Conservation (phyloP, 1,284 basidiomycete genomes). For the Pseudozyma flocculosa region DNA sequence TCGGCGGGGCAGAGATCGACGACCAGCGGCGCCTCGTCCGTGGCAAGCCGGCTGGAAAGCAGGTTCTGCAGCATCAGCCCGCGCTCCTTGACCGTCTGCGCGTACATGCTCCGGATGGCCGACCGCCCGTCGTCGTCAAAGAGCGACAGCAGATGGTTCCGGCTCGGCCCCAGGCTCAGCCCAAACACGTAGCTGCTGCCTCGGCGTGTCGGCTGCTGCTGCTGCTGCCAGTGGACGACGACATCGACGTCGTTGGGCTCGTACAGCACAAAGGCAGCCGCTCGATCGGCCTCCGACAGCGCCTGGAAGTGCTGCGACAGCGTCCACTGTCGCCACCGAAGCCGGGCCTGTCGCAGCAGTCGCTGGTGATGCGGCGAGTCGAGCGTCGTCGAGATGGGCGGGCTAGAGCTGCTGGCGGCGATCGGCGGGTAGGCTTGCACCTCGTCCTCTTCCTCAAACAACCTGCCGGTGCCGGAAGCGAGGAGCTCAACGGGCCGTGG, state of each 20-base stretch:
- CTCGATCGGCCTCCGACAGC: constrained; percentile 8
- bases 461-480: neutral
- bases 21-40: constrained; percentile 15
- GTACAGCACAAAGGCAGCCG: constrained; percentile 23
- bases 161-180: constrained; percentile 22
- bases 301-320: constrained; percentile 17
- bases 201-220: neutral
- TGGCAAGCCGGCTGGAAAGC: constrained; percentile 13
- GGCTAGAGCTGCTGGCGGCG: neutral
- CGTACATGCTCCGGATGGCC: constrained; percentile 40
- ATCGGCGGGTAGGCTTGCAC: neutral
- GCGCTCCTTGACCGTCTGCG: constrained; percentile 34
- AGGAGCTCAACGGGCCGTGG: neutral
- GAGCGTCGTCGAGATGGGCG: neutral
- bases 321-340: constrained; percentile 12
- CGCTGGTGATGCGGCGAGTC: neutral
- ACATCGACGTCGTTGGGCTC: constrained; percentile 30
- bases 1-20: too few species aligned
- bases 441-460: neutral
- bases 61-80: constrained; percentile 28
- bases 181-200: constrained; percentile 26
- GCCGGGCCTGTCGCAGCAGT: constrained; percentile 11
- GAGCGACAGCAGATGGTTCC: constrained; percentile 14
- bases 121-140: neutral
- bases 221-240: constrained; percentile 9